phyloP scores from a whole-genome alignment of 495 filamentous ascomycete genomes.

The Collariella sp. region DNA sequence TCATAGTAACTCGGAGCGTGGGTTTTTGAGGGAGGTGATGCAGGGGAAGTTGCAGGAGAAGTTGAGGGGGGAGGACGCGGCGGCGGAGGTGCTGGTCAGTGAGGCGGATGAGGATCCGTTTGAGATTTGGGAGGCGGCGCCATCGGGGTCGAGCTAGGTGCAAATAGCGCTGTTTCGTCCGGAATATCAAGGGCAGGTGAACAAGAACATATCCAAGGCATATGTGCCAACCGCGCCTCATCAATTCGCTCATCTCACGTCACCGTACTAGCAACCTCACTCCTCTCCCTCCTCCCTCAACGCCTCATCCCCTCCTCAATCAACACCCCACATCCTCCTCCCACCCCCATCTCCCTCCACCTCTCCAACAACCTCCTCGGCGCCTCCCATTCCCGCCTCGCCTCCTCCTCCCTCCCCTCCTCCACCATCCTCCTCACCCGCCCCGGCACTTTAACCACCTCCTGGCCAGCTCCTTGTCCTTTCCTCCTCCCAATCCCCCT shows the following conservation, averaged over 20 bases:
- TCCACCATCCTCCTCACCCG: slow-evolving; percentile 51
- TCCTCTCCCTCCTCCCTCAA: slow-evolving; percentile 23
- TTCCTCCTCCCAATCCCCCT: slow-evolving; percentile 19
- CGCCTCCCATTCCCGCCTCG: slow-evolving; percentile 47
- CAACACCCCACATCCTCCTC: slow-evolving; percentile 42
- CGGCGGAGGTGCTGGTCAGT: slow-evolving; percentile 61
- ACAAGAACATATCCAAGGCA: too few relatives aligned
- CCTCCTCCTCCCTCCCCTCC: slow-evolving; percentile 52
- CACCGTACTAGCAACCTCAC: background rate
- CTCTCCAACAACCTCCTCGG: slow-evolving; percentile 46
- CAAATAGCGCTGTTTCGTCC: too few relatives aligned
- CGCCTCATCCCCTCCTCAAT: slow-evolving; percentile 46
- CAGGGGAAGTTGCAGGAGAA: slow-evolving; percentile 50
- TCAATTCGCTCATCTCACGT: background rate
- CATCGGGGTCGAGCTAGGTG: too few relatives aligned
- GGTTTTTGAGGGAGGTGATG: slow-evolving; percentile 66
- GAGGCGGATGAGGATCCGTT: slow-evolving; percentile 65
- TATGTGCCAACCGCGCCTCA: too few relatives aligned
- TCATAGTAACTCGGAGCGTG: slow-evolving; percentile 85
- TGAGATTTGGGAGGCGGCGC: slow-evolving; percentile 36
- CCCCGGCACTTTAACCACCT: slow-evolving; percentile 55
- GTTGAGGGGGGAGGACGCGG: slow-evolving; percentile 43
- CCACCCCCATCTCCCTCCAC: slow-evolving; percentile 45
- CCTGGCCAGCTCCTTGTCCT: slow-evolving; percentile 60
- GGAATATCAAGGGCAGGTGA: too few relatives aligned